Base-by-base conservation (phyloP, 257 asterid genomes). In the Asclepias syriaca region DNA sequence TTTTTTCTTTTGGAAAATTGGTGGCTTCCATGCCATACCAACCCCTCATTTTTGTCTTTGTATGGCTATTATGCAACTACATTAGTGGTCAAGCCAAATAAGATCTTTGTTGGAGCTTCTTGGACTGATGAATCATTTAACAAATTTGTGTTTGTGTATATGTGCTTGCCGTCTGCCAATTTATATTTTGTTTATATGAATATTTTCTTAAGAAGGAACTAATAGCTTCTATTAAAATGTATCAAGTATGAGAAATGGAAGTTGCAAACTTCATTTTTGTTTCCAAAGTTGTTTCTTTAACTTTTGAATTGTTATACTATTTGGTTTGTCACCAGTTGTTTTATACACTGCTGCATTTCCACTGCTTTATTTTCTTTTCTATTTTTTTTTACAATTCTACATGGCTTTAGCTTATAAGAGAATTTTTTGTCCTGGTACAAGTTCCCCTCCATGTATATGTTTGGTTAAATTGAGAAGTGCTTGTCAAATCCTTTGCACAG, bases 401-500 rank as follows among this genome's bases (percentile, higher is more conserved):
- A 43, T 43, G 48, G 48, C 48, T 43, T 40, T 40, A 40, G 46
- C 19, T 58, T 24, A 0, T 58, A 58, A 24, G 65, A 4, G 24
- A 22, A 13, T 59, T 11, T 11, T 59, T 5, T 50, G 65, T 72
- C 64, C 50, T 50, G 29, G n/a, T 18, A 27, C 21, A 39, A 27
- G 16, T 24, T 59, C 15, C 43, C n/a, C 6, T 64, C 29, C 14
- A 6, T 64, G 5, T 37, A 32, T 14, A 14, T 71, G 19, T 40
- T 71, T 22, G 13, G 27, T 60, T 56, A 40, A 12, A 43, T 59
- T 34, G n/a, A 46, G 0, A 34, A 34, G 51, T 71, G 73, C 45
- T 74, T 78, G 71, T 70, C 69, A 58, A 76, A 77, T 67, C 81
- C 65, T 76, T 58, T 77, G 43, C 73, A 70, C 92, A 94, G 99